These are phyloP conservation scores for Fusarium liriodendri DNA, from an alignment of 2,329 filamentous ascomycete genomes.

Conservation along the genomic window DNA sequence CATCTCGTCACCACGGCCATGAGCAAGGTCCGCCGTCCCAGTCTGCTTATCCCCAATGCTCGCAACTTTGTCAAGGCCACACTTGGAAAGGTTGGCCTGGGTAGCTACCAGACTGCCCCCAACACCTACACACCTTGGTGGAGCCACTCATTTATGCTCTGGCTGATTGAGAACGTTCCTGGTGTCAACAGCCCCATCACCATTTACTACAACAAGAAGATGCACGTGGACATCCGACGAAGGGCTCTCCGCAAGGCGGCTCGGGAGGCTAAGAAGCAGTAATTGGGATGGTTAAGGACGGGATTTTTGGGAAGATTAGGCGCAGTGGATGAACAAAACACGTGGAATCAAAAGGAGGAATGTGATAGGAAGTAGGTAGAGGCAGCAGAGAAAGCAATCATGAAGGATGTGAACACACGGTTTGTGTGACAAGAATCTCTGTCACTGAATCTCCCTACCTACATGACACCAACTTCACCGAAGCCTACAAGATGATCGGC, in stretches of 20 bases:
- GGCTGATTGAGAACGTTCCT: conserved; percentile 74
- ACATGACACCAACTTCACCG: background rate
- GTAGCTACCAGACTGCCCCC: conserved; percentile 81
- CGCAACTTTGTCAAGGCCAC: conserved; percentile 83
- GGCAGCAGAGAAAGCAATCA: background rate
- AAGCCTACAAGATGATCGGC: background rate
- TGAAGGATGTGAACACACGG: background rate
- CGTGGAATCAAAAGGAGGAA: conserved; percentile 10
- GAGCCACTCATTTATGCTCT: conserved; percentile 90
- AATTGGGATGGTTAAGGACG: background rate
- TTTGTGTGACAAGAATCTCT: background rate
- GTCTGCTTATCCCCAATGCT: conserved; percentile 81
- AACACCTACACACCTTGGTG: conserved; percentile 94
- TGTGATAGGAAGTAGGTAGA: background rate
- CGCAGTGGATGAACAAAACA: background rate
- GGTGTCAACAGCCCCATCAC: conserved; percentile 61
- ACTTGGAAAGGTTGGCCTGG: conserved; percentile 83
- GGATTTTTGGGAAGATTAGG: background rate
- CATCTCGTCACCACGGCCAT: conserved; percentile 96
- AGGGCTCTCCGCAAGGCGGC: conserved; percentile 87
- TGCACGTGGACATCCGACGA: conserved; percentile 86
- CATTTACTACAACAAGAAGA: conserved; percentile 66
- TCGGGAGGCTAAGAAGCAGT: conserved; percentile 79
- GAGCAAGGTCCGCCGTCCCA: conserved; percentile 91
- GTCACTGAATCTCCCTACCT: background rate